Evolutionary conservation across 106 monocot species (phyloP), one percentile per base, ranked within the genome.

Genomic region (Allium cepa): DNA sequence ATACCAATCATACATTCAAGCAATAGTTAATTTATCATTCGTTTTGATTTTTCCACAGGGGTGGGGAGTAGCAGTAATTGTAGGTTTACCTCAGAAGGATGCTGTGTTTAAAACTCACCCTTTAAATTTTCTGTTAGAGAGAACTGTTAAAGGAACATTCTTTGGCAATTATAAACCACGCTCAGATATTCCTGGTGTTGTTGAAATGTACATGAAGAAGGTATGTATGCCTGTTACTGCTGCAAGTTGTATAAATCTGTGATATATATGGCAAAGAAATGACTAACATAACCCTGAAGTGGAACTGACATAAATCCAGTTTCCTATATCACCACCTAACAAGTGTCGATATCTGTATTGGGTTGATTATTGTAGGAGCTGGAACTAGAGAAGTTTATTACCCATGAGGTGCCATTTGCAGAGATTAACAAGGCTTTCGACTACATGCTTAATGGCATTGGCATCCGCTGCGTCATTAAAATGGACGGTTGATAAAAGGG

Each of bases 101-200:
- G 84, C 79, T 0, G 81, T 82, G 5, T 87, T 94, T 65, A 84
- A 84, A 79, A 94, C 90, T 6, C 77, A 79, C 49, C 93, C 93
- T 9, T 46, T 87, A 57, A 86, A 94, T 59, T 53, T 94, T 63
- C 63, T 94, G 58, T 79, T 70, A 51, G 90, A 94, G 67, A 90
- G 76, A 69, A 94, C 93, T 26, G 82, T 94, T 14, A 87, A 84
- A 69, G 90, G 94, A 15, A 94, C 90, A 26, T 85, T 90, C 80
- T 94, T 84, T 49, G 90, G 94, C 15, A 90, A 94, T 87, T 94
- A 94, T 73, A 94, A 87, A 22, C 94, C 94, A 5, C 84, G 87
- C 14, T 69, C 80, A 6, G 86, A 93, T 65, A 64, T 93, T 17
- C 93, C 93, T 66, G 17, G 60, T 1, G 83, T 93, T 50, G 93